These are phyloP conservation scores for Glebionis coronaria DNA, from an alignment of 129 eudicot species.

Conservation along the genomic window DNA sequence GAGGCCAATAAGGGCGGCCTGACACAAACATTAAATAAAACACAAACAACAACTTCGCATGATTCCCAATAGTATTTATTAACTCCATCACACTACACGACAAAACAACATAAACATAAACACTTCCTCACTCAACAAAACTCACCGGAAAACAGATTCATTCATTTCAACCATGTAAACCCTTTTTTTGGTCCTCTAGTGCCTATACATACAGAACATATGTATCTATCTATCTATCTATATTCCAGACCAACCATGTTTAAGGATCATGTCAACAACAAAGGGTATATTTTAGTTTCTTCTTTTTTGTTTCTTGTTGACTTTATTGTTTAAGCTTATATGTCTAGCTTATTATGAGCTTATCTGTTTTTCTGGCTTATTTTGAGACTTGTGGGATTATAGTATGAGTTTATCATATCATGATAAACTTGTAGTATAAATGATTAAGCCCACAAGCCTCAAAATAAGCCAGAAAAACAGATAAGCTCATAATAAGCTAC, in stretches of 20 bases:
- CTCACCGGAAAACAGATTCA: conserved; percentile 7
- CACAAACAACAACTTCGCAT: conserved; percentile 18
- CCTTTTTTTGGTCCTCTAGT: conserved; percentile 14
- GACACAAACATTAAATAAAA: conserved; percentile 27
- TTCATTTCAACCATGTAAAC: conserved; percentile 4
- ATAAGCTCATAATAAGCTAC: no score
- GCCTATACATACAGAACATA: background rate
- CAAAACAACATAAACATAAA: conserved; percentile 8
- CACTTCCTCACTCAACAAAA: background rate
- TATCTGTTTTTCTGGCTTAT: no score
- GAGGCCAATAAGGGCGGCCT: conserved; percentile 36
- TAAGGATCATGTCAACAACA: conserved; percentile 46
- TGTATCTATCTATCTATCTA: no score
- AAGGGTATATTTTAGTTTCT: conserved; percentile 24
- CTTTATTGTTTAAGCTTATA: conserved; percentile 3
- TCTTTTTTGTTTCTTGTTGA: background rate
- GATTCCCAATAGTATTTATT: conserved; percentile 5
- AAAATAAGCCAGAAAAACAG: no score
- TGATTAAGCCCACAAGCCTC: no score
- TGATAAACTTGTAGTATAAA: no score
- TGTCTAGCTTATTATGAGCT: no score
- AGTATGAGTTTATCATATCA: no score
- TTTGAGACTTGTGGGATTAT: no score
- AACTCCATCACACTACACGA: conserved; percentile 21
- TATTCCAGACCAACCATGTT: conserved; percentile 10